These are phyloP conservation scores for Apiospora pterosperma DNA, from an alignment of 2,329 filamentous ascomycete genomes.

Conservation along the genomic window DNA sequence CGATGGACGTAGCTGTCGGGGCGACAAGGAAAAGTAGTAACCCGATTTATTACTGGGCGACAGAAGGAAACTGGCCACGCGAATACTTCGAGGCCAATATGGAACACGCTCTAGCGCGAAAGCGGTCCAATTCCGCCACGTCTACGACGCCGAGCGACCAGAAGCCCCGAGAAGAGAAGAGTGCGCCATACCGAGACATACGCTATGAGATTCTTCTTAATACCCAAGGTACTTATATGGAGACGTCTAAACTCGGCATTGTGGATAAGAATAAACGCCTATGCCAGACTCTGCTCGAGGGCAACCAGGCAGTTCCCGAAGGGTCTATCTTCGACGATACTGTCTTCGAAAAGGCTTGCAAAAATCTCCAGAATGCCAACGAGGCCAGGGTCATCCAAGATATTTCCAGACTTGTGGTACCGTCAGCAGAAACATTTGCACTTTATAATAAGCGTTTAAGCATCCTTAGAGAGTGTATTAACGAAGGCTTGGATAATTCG, in stretches of 20 bases:
- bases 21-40: not conserved
- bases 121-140: conserved; percentile 23
- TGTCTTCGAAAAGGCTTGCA: conserved; percentile 31
- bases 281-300: conserved; percentile 25
- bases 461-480: conserved; percentile 34
- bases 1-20: not conserved
- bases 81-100: conserved; percentile 16
- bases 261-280: conserved; percentile 26
- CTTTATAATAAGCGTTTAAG: conserved; percentile 25
- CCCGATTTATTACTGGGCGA: conserved; percentile 16
- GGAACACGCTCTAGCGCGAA: conserved; percentile 27
- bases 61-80: conserved; percentile 14
- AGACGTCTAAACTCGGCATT: conserved; percentile 27
- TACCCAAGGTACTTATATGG: conserved; percentile 38
- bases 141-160: conserved; percentile 34
- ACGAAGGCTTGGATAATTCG: conserved; percentile 39
- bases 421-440: not conserved
- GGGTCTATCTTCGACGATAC: conserved; percentile 34
- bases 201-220: conserved; percentile 34
- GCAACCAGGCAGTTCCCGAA: conserved; percentile 26
- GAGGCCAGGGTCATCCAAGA: conserved; percentile 34
- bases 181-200: conserved; percentile 30
- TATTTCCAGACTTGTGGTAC: conserved; percentile 25
- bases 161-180: conserved; percentile 35
- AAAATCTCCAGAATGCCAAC: conserved; percentile 29